These are phyloP conservation scores for Albifimbria verrucaria DNA, from an alignment of 2,329 filamentous ascomycete species.

Conservation along the genomic window DNA sequence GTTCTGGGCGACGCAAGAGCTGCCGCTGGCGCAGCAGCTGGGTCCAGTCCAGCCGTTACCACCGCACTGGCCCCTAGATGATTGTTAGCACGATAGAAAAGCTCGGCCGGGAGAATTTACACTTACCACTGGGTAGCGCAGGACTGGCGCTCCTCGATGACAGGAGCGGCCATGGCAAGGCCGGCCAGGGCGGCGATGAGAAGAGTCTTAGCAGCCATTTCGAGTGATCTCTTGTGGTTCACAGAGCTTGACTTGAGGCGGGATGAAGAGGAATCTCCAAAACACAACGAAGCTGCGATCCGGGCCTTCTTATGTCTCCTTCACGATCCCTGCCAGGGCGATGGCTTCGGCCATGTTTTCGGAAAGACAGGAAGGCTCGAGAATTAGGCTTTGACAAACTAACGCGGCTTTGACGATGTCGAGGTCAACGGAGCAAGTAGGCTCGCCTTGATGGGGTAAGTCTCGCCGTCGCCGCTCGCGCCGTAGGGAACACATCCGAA, in stretches of 20 bases:
- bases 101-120: neutral
- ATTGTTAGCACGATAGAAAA: neutral
- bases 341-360: neutral
- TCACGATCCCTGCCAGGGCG: neutral
- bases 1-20: slow-evolving; percentile 30
- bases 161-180: slow-evolving; percentile 35
- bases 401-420: neutral
- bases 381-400: neutral
- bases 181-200: slow-evolving; percentile 10
- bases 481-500: neutral
- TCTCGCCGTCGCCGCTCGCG: neutral
- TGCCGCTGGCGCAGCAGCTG: slow-evolving; percentile 41
- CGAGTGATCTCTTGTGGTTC: neutral
- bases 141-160: slow-evolving; percentile 28
- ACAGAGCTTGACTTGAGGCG: neutral
- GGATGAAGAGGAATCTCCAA: neutral
- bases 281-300: neutral
- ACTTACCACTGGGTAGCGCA: slow-evolving; percentile 30
- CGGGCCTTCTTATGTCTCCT: neutral
- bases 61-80: slow-evolving; percentile 38
- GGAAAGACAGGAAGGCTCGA: neutral
- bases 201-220: slow-evolving; percentile 2
- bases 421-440: neutral
- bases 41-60: slow-evolving; percentile 40
- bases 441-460: neutral